Conservation (phyloP, 1,284 basidiomycete genomes). For the Dichomitus squalens region DNA sequence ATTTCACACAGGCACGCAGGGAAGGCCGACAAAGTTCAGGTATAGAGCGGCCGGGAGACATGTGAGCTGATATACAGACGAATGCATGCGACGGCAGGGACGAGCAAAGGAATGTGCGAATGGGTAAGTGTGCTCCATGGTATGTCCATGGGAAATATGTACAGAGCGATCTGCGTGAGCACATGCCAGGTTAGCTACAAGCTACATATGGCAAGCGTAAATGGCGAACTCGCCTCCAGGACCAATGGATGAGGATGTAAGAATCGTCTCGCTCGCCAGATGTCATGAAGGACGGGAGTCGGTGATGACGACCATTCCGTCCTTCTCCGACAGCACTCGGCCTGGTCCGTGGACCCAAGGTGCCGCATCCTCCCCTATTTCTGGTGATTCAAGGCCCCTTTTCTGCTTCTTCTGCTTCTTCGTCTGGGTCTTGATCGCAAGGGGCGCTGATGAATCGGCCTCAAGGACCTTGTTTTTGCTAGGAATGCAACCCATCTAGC, state of each 20-base stretch:
- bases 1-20: neutral
- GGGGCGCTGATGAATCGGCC: constrained; percentile 17
- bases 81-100: constrained; percentile 1
- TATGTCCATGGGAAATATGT: constrained; percentile 3
- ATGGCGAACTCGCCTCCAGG: constrained; percentile 15
- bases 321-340: constrained; percentile 29
- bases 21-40: neutral
- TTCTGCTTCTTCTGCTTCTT: constrained; percentile 20
- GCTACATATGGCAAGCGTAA: neutral
- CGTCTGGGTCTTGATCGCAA: constrained; percentile 11
- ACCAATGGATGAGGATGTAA: constrained; percentile 4
- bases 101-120: constrained; percentile 15
- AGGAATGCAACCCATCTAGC: constrained; percentile 45
- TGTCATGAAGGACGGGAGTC: constrained; percentile 11
- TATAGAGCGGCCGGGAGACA: neutral
- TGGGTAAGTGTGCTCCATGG: constrained; percentile 2
- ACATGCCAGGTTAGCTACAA: neutral
- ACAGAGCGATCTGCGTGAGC: constrained; percentile 9
- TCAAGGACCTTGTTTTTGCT: constrained; percentile 40
- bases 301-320: constrained; percentile 27
- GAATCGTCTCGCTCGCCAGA: neutral
- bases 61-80: constrained; percentile 18
- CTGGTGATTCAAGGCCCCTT: constrained; percentile 31
- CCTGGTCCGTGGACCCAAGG: constrained; percentile 36
- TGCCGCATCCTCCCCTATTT: constrained; percentile 33